These are phyloP conservation scores for Monilinia polystroma DNA, from an alignment of 2,329 filamentous ascomycete species.

Conservation along the genomic window DNA sequence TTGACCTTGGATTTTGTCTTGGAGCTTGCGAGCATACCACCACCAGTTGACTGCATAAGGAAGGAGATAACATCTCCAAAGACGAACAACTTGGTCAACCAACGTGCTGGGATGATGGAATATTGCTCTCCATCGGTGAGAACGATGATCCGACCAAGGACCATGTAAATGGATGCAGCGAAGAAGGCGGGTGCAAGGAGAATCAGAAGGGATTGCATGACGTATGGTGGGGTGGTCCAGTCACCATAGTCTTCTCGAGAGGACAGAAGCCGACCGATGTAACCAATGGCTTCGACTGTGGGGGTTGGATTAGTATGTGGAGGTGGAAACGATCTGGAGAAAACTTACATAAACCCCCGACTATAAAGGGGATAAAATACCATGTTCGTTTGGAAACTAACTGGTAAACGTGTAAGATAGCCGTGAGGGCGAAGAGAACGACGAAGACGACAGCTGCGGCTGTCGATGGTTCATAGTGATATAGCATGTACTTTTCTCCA, in stretches of 20 bases:
- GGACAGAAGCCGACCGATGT: slow-evolving; percentile 36
- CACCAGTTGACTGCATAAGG: slow-evolving; percentile 42
- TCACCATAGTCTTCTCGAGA: slow-evolving; percentile 31
- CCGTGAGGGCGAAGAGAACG: slow-evolving; percentile 24
- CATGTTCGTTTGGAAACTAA: slow-evolving; percentile 28
- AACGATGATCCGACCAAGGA: slow-evolving; percentile 44
- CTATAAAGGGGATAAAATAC: slow-evolving; percentile 38
- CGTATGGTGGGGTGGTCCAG: slow-evolving; percentile 38
- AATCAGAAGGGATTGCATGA: slow-evolving; percentile 43
- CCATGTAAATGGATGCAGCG: slow-evolving; percentile 45
- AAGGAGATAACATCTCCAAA: slow-evolving; percentile 48
- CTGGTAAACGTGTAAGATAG: slow-evolving; percentile 27
- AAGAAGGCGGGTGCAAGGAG: slow-evolving; percentile 45
- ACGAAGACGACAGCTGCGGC: slow-evolving; percentile 28
- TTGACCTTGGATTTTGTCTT: slow-evolving; percentile 28
- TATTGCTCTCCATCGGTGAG: slow-evolving; percentile 41
- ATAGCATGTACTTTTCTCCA: slow-evolving; percentile 17
- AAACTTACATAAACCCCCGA: slow-evolving; percentile 33
- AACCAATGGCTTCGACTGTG: slow-evolving; percentile 45
- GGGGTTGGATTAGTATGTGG: slow-evolving; percentile 31
- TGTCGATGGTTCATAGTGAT: slow-evolving; percentile 29
- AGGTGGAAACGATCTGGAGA: no score
- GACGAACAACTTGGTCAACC: slow-evolving; percentile 48
- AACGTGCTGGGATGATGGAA: slow-evolving; percentile 40
- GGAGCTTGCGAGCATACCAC: slow-evolving; percentile 27